phyloP scores from a whole-genome alignment of 1,284 basidiomycete species.

The Papiliotrema nemorosa region DNA sequence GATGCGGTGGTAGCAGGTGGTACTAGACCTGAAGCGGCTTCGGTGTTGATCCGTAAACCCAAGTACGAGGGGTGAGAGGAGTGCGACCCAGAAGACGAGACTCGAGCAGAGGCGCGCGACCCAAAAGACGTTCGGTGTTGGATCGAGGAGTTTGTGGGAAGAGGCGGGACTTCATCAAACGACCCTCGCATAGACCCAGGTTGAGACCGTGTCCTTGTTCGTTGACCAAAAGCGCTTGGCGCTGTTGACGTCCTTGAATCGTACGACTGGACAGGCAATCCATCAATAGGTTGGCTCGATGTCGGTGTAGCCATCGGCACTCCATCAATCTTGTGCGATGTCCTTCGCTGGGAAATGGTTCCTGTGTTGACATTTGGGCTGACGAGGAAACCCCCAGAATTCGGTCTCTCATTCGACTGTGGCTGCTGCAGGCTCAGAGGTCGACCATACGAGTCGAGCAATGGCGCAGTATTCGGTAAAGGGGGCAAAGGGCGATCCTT shows the following conservation, averaged over 20 bases:
- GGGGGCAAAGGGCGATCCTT: constrained; percentile 22
- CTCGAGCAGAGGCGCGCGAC: neutral
- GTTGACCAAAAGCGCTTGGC: neutral
- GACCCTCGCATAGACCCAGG: neutral
- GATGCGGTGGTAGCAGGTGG: neutral
- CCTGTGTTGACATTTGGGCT: constrained; percentile 32
- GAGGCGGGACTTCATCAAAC: neutral
- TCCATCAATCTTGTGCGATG: constrained; percentile 14
- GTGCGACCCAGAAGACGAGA: neutral
- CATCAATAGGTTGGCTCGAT: neutral
- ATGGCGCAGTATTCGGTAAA: constrained; percentile 9
- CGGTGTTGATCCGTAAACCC: neutral
- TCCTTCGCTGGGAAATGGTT: constrained; percentile 39
- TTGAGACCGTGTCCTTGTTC: neutral
- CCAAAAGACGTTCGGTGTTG: neutral
- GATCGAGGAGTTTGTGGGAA: neutral
- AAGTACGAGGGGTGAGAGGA: neutral
- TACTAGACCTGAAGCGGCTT: neutral
- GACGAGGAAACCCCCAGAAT: constrained; percentile 18
- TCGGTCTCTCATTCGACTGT: neutral
- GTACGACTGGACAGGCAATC: no score
- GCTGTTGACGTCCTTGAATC: neutral
- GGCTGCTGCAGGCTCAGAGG: neutral
- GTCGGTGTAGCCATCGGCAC: neutral
- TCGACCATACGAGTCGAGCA: neutral